Evolutionary conservation across 225 moss, liverwort and hornwort species (phyloP).

Genomic region (Anthoceros angustus): DNA sequence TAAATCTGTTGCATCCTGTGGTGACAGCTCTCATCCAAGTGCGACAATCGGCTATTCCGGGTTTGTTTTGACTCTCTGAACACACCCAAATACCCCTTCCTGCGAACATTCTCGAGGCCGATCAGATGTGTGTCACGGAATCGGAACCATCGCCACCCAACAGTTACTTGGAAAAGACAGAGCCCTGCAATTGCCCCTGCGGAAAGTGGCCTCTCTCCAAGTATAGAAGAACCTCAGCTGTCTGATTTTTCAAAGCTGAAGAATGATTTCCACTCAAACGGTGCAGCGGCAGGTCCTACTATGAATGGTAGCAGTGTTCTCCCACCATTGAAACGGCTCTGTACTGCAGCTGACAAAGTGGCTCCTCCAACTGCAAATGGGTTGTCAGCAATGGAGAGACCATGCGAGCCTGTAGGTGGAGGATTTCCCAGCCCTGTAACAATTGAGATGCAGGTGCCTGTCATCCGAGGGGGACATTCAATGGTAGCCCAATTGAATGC

Average conservation of each 20-base stretch:
- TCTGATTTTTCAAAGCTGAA: slow-evolving; percentile 37
- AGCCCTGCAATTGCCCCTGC: slow-evolving; percentile 33
- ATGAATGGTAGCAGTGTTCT: slow-evolving; percentile 31
- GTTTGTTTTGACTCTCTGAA: slow-evolving; percentile 94
- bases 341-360: slow-evolving; percentile 38
- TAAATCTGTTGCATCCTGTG: neutral
- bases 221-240: slow-evolving; percentile 44
- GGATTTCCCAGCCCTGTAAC: neutral
- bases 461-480: neutral
- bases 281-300: slow-evolving; percentile 21
- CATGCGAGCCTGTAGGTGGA: neutral
- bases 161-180: slow-evolving; percentile 59
- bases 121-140: slow-evolving; percentile 95
- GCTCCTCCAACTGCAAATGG: slow-evolving; percentile 21
- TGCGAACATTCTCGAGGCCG: slow-evolving; percentile 82
- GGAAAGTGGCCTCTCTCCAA: slow-evolving; percentile 47
- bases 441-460: neutral
- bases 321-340: slow-evolving; percentile 33
- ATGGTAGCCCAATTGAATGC: neutral
- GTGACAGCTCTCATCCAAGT: slow-evolving; percentile 82
- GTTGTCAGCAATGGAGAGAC: slow-evolving; percentile 7
- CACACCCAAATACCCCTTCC: slow-evolving; percentile 73
- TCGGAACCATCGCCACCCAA: slow-evolving; percentile 69
- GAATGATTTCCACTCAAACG: slow-evolving; percentile 35
- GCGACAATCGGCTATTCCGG: slow-evolving; percentile 94